Percentiles rank a stretch among this genome's conserved stretches.
phyloP scores from a whole-genome alignment of 1,139 yeast species.

The Lodderomyces elongisporus region DNA sequence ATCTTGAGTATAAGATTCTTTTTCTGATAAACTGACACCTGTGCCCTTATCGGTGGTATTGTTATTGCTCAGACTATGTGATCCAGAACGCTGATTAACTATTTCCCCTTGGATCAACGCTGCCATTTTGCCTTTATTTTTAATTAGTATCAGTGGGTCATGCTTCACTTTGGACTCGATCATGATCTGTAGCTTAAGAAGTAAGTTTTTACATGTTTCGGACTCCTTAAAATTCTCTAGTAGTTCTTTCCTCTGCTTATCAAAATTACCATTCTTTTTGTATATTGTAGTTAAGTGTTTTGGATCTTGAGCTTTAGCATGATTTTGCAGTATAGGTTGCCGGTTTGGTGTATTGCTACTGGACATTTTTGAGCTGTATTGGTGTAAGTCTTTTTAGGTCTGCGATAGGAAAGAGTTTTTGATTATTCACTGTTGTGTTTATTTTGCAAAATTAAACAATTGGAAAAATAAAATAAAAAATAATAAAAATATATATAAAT shows the following conservation, averaged over 20 bases:
- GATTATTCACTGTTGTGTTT: too few relatives aligned
- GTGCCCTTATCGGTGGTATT: constrained; percentile 1
- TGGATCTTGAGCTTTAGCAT: constrained; percentile 22
- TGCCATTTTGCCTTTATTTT: constrained; percentile 49
- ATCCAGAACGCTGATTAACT: constrained; percentile 1
- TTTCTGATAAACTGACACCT: too few relatives aligned
- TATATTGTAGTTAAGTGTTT: constrained; percentile 38
- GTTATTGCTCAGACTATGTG: background rate
- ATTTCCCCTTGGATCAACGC: constrained; percentile 52
- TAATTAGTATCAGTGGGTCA: constrained; percentile 45
- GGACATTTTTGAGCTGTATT: background rate
- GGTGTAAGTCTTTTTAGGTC: too few relatives aligned
- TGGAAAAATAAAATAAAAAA: too few relatives aligned
- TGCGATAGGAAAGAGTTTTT: too few relatives aligned
- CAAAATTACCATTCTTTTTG: constrained; percentile 50
- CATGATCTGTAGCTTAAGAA: constrained; percentile 38
- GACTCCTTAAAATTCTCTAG: constrained; percentile 42
- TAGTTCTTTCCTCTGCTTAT: constrained; percentile 38
- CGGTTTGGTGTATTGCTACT: background rate
- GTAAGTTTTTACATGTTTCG: constrained; percentile 39
- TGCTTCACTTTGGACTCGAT: constrained; percentile 44
- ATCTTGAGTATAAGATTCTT: background rate
- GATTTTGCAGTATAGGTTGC: background rate
- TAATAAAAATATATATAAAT: too few relatives aligned
- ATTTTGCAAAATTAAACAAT: too few relatives aligned